phyloP scores from a whole-genome alignment of 441 rosid species.

The Euphorbia schlechtendalii region DNA sequence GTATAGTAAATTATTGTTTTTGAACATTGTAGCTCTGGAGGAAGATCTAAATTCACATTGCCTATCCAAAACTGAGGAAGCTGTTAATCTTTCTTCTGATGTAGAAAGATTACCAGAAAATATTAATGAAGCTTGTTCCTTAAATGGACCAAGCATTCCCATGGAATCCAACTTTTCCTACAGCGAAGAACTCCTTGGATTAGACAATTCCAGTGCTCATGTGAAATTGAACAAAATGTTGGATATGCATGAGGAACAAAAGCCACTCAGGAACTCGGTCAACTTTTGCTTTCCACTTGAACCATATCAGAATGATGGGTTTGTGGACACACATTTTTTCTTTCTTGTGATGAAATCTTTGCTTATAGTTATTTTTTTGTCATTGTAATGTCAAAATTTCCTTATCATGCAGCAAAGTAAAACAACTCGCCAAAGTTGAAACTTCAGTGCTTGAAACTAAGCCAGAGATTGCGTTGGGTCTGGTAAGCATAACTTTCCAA shows the following conservation, averaged over 20 bases:
- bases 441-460: constrained; percentile 25
- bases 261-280: constrained; percentile 13
- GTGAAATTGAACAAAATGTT: constrained; percentile 19
- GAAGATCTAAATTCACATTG: constrained; percentile 27
- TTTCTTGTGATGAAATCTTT: neutral
- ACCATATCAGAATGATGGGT: constrained; percentile 27
- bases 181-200: neutral
- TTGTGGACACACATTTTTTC: neutral
- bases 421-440: constrained; percentile 25
- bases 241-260: constrained; percentile 26
- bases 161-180: constrained; percentile 16
- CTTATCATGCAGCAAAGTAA: constrained; percentile 32
- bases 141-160: constrained; percentile 17
- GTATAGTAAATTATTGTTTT: constrained; percentile 6
- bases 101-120: constrained; percentile 23
- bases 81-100: constrained; percentile 14
- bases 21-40: constrained; percentile 22
- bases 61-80: constrained; percentile 22
- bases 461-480: constrained; percentile 25
- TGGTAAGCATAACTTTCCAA: constrained; percentile 31
- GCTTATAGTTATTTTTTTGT: neutral
- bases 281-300: constrained; percentile 20
- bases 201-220: constrained; percentile 18
- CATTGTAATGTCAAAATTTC: constrained; percentile 3
- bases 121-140: constrained; percentile 18